Conservation (phyloP, 345 rosid genomes). For the Moricandia moricandioides region DNA sequence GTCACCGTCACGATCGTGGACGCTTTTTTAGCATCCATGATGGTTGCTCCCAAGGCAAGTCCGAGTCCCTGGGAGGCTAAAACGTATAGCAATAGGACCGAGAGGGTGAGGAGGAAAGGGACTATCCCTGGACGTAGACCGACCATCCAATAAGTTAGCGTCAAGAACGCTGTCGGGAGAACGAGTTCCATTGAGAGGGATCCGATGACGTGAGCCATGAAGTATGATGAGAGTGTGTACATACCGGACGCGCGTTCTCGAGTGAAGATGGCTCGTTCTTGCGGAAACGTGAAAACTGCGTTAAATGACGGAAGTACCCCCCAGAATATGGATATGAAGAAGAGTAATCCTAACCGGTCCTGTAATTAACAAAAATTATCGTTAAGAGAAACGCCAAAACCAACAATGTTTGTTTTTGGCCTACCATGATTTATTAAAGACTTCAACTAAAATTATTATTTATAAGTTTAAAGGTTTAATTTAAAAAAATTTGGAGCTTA, state of each 20-base stretch:
- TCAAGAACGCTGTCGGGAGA: conserved; percentile 68
- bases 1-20: conserved; percentile 78
- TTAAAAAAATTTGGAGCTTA: no score
- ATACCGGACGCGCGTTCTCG: conserved; percentile 85
- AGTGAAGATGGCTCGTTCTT: conserved; percentile 70
- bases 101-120: conserved; percentile 56
- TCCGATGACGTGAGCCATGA: conserved; percentile 81
- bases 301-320: conserved; percentile 90
- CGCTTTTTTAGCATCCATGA: conserved; percentile 95
- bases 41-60: conserved; percentile 72
- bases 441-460: no score
- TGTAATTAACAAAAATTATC: conserved; percentile 24
- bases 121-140: conserved; percentile 54
- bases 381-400: neutral
- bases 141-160: conserved; percentile 78
- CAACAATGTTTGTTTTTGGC: no score
- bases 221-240: conserved; percentile 86
- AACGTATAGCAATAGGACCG: conserved; percentile 64
- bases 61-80: conserved; percentile 88
- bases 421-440: no score
- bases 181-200: conserved; percentile 90
- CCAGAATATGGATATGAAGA: conserved; percentile 86
- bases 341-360: conserved; percentile 86
- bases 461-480: no score
- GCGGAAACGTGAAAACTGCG: conserved; percentile 83